phyloP scores from a whole-genome alignment of 441 rosid species.

The Syzygium malaccense region DNA sequence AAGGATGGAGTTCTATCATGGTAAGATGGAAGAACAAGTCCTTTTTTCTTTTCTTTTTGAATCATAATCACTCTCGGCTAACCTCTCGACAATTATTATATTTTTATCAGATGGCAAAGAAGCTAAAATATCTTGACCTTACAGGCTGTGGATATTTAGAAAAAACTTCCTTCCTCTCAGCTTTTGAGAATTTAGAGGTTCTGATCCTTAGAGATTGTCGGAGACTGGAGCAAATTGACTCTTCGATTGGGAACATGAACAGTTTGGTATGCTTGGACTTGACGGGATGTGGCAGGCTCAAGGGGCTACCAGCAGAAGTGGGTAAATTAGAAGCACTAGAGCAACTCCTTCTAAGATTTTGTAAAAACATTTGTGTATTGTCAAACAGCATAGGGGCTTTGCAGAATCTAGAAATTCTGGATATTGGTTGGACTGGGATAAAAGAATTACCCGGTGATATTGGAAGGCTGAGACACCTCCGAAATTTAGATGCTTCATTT shows the following conservation, averaged over 20 bases:
- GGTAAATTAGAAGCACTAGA: not conserved
- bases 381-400: not conserved
- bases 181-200: not conserved
- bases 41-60: too few relatives aligned
- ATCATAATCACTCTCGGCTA: not conserved
- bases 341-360: not conserved
- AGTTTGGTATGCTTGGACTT: not conserved
- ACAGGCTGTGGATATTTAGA: rapidly evolving
- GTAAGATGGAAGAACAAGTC: not conserved
- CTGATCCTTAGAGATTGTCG: rapidly evolving
- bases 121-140: not conserved
- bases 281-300: rapidly evolving
- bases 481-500: not conserved
- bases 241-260: not conserved
- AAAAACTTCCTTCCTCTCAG: not conserved
- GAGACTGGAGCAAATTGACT: not conserved
- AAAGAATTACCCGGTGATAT: not conserved
- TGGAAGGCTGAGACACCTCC: not conserved
- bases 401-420: not conserved
- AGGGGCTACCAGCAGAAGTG: not conserved
- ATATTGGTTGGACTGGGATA: rapidly evolving
- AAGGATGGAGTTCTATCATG: not conserved
- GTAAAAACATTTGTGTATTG: too few relatives aligned
- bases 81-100: not conserved
- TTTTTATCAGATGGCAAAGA: not conserved